phyloP scores from a whole-genome alignment of 2,329 filamentous ascomycete genomes.

The Colletotrichum cuscutae region DNA sequence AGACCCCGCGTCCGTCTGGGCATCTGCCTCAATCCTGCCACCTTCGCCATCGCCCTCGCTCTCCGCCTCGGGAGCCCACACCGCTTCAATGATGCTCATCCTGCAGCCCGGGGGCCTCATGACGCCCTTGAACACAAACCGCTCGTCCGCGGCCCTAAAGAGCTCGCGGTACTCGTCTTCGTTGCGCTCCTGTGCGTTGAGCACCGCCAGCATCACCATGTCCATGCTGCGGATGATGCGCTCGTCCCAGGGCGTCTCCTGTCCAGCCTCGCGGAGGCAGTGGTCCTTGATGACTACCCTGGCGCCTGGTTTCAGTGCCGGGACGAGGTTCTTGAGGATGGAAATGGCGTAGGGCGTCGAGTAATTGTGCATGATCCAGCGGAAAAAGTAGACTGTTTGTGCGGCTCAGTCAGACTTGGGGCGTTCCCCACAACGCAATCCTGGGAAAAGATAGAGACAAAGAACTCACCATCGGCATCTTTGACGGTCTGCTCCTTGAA shows the following conservation, averaged over 20 bases:
- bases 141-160: constrained; percentile 53
- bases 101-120: constrained; percentile 52
- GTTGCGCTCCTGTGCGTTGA: constrained; percentile 63
- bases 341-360: constrained; percentile 46
- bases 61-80: constrained; percentile 49
- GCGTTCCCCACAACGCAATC: neutral
- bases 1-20: neutral
- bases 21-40: constrained; percentile 35
- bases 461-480: constrained; percentile 42
- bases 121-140: constrained; percentile 57
- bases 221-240: constrained; percentile 61
- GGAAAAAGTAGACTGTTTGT: constrained; percentile 53
- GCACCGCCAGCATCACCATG: constrained; percentile 60
- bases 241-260: constrained; percentile 56
- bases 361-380: constrained; percentile 58
- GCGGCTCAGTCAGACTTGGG: neutral
- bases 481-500: constrained; percentile 35
- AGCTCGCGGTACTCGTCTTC: constrained; percentile 57
- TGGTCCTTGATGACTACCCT: constrained; percentile 37
- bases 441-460: too few species aligned
- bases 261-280: constrained; percentile 52
- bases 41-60: neutral
- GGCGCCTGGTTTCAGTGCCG: constrained; percentile 50
- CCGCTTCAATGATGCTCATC: constrained; percentile 61
- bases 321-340: constrained; percentile 47